phyloP scores from a whole-genome alignment of 2,329 filamentous ascomycete species.

The Alternaria conjuncta region DNA sequence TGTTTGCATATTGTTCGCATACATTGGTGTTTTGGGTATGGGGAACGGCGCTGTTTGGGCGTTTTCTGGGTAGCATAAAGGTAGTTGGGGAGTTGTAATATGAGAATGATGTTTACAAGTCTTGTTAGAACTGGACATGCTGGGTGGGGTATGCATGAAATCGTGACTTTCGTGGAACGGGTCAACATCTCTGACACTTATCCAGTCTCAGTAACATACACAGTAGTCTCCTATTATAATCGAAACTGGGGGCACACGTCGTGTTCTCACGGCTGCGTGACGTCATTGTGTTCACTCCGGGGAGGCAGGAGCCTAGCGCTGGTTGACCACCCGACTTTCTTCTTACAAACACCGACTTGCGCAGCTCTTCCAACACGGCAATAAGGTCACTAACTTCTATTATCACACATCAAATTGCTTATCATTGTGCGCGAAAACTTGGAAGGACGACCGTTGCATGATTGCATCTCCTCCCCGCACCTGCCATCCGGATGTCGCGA shows the following conservation, averaged over 20 bases:
- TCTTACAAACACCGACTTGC: background rate
- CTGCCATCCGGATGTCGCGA: background rate
- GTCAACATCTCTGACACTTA: too few relatives aligned
- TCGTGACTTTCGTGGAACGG: too few relatives aligned
- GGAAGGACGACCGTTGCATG: background rate
- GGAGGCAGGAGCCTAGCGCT: background rate
- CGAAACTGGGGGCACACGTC: too few relatives aligned
- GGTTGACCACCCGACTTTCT: background rate
- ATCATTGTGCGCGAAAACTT: background rate
- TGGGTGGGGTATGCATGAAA: too few relatives aligned
- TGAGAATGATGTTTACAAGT: background rate
- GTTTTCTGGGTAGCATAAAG: background rate
- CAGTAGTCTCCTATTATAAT: too few relatives aligned
- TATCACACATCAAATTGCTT: too few relatives aligned
- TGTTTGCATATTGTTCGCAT: background rate
- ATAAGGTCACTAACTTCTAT: background rate
- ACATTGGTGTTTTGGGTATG: background rate
- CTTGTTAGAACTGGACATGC: too few relatives aligned
- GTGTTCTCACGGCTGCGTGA: too few relatives aligned
- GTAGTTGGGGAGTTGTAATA: background rate
- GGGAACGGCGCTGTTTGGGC: constrained; percentile 3
- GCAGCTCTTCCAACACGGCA: fast-evolving
- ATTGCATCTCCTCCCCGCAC: background rate
- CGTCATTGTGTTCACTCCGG: background rate
- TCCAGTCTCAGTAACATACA: too few relatives aligned